Evolutionary conservation across 1,284 basidiomycete genomes (phyloP), one percentile per base, ranked within the genome.

Genomic region (Malassezia nana): DNA sequence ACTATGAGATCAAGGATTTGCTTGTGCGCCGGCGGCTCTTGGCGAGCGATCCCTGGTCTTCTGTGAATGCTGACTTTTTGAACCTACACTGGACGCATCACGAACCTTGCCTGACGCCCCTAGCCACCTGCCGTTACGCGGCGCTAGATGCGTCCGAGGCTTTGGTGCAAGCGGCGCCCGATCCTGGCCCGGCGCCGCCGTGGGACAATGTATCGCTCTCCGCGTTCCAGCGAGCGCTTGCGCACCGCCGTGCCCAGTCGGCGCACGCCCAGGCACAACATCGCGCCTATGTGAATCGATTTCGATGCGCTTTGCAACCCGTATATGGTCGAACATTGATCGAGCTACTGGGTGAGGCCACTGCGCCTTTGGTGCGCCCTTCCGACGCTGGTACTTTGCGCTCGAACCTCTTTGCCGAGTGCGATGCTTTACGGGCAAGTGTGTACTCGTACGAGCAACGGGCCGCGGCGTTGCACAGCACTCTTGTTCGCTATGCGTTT

Each of bases 1-100:
- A 87, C 58, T 95, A 82, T 68, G 87, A 91, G 76, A 87, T 91
- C 75, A 83, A 84, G 70, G 90, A 92, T 51, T 74, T 95, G 6
- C 80, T 95, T n/a, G 76, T 91, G 13, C 81, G 90, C 20, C 81
- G 84, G 31, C 78, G 81, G 29, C 76, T 91, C 16, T 65, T 88
- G 9, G 67, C 74, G 7, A 75, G 79, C 8, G 74, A 79, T 6
- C 79, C 78, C 6, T 60, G 64, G 74, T 55, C 79, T 71, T 65
- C 60, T 9, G 68, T 87, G 33, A 80, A 85, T 62, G 76, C 90
- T 29, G 82, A 82, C 51, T 65, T 82, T 8, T 76, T 89, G 26
- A 83, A 84, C 20, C 74, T 90, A 32, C 45, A 76, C 3, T 83
- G 91, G 56, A 77, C 84, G 15, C 74, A 79, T 16, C 72, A 76